Evolutionary conservation across 1,139 yeast species (phyloP).

Genomic region (Suhomyces yuchorum): DNA sequence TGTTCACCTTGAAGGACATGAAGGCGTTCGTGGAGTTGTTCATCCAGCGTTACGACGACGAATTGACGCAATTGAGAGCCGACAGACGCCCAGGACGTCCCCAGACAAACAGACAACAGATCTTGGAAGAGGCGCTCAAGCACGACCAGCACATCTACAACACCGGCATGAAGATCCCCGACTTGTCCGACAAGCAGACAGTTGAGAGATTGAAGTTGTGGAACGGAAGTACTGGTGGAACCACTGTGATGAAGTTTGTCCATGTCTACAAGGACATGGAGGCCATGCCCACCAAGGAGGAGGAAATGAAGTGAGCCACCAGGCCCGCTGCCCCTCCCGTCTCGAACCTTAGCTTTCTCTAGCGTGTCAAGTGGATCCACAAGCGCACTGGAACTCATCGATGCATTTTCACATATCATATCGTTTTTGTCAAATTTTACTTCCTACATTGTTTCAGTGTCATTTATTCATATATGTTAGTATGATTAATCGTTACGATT

Average conservation of each 20-base stretch:
- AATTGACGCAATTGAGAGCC: conserved; percentile 56
- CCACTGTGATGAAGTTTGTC: conserved; percentile 57
- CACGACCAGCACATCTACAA: conserved; percentile 61
- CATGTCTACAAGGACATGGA: conserved; percentile 37
- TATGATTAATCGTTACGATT: not conserved
- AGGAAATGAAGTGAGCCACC: conserved; percentile 22
- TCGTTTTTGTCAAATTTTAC: not conserved
- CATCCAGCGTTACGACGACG: conserved; percentile 72
- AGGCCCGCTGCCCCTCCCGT: too few species aligned
- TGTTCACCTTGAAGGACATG: conserved; percentile 58
- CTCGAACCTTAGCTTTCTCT: too few species aligned
- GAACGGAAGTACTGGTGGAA: conserved; percentile 86
- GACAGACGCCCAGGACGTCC: conserved; percentile 90
- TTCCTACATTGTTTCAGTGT: not conserved
- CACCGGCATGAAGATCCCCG: conserved; percentile 77
- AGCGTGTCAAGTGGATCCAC: not conserved
- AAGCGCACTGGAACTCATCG: not conserved
- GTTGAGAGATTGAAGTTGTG: conserved; percentile 65
- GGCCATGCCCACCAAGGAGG: conserved; percentile 31
- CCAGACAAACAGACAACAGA: conserved; percentile 65
- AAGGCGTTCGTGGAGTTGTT: conserved; percentile 62
- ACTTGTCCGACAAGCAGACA: conserved; percentile 60
- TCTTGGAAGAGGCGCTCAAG: conserved; percentile 62
- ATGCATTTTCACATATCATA: not conserved
- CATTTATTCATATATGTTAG: conserved; percentile 2